Conservation (phyloP, 495 filamentous ascomycete species). For the Barbatosphaeria neglecta region DNA sequence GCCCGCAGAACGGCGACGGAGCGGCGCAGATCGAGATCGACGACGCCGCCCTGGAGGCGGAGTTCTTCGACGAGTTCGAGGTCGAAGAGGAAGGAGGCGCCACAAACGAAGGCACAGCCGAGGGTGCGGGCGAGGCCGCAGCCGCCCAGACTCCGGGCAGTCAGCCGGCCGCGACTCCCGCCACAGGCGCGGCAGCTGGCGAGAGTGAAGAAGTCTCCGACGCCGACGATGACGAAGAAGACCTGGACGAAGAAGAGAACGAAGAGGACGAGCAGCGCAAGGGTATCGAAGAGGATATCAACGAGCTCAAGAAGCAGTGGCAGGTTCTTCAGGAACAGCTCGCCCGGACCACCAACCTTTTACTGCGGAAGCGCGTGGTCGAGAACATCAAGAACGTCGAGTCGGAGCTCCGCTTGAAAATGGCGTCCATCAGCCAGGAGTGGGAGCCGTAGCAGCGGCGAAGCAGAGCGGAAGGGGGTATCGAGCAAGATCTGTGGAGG, state of each 20-base stretch:
- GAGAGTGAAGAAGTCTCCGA: conserved; percentile 19
- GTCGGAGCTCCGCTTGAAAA: conserved; percentile 48
- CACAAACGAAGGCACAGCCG: conserved; percentile 18
- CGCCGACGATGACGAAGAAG: conserved; percentile 38
- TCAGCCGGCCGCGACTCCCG: conserved; percentile 23
- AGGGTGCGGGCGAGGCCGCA: conserved; percentile 12
- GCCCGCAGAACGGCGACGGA: conserved; percentile 2
- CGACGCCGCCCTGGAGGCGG: conserved; percentile 15
- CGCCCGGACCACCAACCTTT: conserved; percentile 22
- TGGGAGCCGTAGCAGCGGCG: conserved; percentile 27
- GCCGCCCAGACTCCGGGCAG: conserved; percentile 19
- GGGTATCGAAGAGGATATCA: conserved; percentile 43
- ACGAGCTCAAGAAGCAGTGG: conserved; percentile 36
- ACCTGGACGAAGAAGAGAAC: conserved; percentile 28
- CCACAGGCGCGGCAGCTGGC: conserved; percentile 18
- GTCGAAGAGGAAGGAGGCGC: conserved; percentile 27
- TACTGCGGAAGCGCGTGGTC: conserved; percentile 42
- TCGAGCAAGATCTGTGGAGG: not conserved
- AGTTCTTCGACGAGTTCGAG: conserved; percentile 13
- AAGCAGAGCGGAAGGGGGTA: not conserved
- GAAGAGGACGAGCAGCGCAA: conserved; percentile 39
- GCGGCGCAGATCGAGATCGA: conserved; percentile 12
- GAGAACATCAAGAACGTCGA: conserved; percentile 41
- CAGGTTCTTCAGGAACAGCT: conserved; percentile 24
- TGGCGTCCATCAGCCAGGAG: conserved; percentile 34